Evolutionary conservation across 192 early-diverging fungal species (phyloP).

Genomic region (Backusella westeae): DNA sequence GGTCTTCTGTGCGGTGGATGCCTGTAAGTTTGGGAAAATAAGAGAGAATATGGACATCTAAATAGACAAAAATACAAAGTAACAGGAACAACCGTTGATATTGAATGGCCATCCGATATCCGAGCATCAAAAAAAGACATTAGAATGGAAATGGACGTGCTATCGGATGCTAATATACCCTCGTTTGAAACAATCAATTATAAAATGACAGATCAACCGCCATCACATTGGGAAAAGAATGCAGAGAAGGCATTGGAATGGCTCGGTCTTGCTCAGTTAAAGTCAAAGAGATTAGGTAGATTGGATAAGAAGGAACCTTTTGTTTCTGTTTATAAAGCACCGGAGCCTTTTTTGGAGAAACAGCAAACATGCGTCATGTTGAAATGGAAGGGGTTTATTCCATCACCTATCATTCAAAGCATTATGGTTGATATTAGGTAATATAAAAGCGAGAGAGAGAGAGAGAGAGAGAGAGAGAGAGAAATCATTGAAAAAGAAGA

Average conservation of each 20-base stretch:
- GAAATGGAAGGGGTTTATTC: conserved; percentile 21
- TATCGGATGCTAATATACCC: conserved; percentile 20
- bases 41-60: background rate
- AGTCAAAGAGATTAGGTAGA: conserved; percentile 12
- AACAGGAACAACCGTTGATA: conserved; percentile 13
- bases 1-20: conserved; percentile 14
- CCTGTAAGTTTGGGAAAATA: conserved; percentile 5
- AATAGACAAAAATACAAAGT: background rate
- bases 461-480: background rate
- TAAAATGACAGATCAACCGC: background rate
- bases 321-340: conserved; percentile 21
- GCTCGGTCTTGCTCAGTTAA: conserved; percentile 22
- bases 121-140: background rate
- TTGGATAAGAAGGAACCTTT: conserved; percentile 17
- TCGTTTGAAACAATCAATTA: conserved; percentile 12
- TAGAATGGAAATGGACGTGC: background rate
- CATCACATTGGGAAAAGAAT: conserved; percentile 8
- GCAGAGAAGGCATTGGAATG: conserved; percentile 24
- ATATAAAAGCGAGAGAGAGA: background rate
- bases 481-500: background rate
- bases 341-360: background rate
- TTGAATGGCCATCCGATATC: conserved; percentile 10
- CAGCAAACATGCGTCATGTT: conserved; percentile 1
- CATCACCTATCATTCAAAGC: conserved; percentile 6
- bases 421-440: conserved; percentile 15